phyloP scores from a whole-genome alignment of 805 yeast genomes.

The Middelhovenomyces tepae region DNA sequence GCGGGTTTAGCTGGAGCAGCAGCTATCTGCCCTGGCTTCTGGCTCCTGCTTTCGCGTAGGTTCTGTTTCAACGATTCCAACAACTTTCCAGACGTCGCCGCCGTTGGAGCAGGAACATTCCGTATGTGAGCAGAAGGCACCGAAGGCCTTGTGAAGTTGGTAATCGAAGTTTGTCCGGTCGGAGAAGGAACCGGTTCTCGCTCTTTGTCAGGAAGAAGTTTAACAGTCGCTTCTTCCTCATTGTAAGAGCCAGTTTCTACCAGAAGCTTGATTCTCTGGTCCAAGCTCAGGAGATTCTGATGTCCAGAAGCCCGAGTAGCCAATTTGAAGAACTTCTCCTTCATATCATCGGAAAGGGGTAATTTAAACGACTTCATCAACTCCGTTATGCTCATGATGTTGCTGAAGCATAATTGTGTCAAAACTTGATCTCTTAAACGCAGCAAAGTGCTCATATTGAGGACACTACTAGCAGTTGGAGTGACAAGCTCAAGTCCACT shows the following conservation, averaged over 20 bases:
- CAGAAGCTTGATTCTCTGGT: conserved; percentile 57
- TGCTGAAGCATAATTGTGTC: conserved; percentile 59
- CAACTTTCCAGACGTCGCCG: conserved; percentile 4
- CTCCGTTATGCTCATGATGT: conserved; percentile 34
- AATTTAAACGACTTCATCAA: conserved; percentile 31
- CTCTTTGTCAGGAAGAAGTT: conserved; percentile 2
- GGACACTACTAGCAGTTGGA: conserved; percentile 47
- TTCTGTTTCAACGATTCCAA: conserved; percentile 10
- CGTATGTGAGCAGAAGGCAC: conserved; percentile 3
- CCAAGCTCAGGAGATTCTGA: conserved; percentile 58
- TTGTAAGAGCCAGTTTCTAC: conserved; percentile 10
- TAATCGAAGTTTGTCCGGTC: conserved; percentile 1
- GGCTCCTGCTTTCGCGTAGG: conserved; percentile 16
- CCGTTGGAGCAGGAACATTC: conserved; percentile 10
- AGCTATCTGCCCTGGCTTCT: conserved; percentile 11
- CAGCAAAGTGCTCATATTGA: conserved; percentile 68
- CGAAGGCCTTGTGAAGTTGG: conserved; percentile 1
- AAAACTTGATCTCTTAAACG: conserved; percentile 73
- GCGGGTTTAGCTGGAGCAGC: conserved; percentile 7
- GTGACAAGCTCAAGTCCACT: conserved; percentile 28
- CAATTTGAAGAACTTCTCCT: conserved; percentile 38
- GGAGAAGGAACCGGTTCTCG: conserved; percentile 1
- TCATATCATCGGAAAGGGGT: conserved; percentile 42
- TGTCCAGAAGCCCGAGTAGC: conserved; percentile 38
- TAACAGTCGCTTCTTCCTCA: conserved; percentile 13